phyloP scores from a whole-genome alignment of 345 rosid genomes.

The Boechera stricta region DNA sequence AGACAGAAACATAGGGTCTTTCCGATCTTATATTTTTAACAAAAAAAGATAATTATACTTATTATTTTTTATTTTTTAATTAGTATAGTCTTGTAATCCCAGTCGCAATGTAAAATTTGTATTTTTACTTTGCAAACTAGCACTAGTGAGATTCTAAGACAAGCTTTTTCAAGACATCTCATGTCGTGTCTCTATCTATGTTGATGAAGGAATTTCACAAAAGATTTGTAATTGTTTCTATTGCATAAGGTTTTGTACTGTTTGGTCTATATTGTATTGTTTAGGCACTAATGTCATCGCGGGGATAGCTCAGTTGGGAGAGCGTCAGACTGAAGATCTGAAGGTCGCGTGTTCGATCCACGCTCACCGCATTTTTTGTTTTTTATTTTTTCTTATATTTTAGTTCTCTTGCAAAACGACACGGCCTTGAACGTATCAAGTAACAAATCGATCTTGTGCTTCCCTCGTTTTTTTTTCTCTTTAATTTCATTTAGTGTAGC shows the following conservation, averaged over 20 bases:
- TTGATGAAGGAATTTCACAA: neutral
- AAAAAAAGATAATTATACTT: too few relatives aligned
- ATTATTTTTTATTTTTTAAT: too few relatives aligned
- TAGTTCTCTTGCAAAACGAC: neutral
- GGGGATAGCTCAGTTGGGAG: slow-evolving; percentile 99
- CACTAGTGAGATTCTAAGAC: neutral
- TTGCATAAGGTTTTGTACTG: neutral
- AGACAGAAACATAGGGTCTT: too few relatives aligned
- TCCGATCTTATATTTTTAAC: too few relatives aligned
- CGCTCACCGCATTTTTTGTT: slow-evolving; percentile 58
- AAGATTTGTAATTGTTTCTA: neutral
- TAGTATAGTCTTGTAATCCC: too few relatives aligned
- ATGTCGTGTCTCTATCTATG: neutral
- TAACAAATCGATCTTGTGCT: too few relatives aligned
- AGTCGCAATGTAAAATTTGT: too few relatives aligned
- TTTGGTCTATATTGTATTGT: neutral
- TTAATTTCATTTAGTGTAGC: too few relatives aligned
- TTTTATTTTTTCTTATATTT: neutral
- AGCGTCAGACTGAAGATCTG: slow-evolving; percentile 87
- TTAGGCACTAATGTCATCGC: neutral
- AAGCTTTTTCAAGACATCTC: neutral
- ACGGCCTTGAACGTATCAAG: neutral
- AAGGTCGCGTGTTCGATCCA: slow-evolving; percentile 79
- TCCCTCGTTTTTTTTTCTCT: too few relatives aligned
- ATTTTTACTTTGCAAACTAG: neutral